Percentiles rank a stretch among this genome's conserved stretches.
Evolutionary conservation across 2,329 filamentous ascomycete genomes (phyloP).

Genomic region (Xylaria sp.): DNA sequence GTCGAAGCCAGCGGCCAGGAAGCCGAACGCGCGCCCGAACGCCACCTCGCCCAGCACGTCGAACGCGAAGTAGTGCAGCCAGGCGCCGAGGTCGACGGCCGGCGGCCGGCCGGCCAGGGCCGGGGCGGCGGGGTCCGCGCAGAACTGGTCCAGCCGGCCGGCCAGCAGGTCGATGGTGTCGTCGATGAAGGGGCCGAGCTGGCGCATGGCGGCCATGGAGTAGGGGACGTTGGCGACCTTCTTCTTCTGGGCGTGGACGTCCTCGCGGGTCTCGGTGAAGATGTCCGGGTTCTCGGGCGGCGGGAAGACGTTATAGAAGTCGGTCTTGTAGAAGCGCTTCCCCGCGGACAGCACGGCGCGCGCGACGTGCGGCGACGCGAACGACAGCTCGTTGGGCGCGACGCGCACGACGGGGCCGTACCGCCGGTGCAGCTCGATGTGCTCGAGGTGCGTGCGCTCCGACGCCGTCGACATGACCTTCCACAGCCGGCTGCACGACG

Average conservation of each 20-base stretch:
- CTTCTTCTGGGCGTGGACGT: slow-evolving; percentile 59
- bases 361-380: slow-evolving; percentile 50
- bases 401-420: slow-evolving; percentile 55
- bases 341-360: slow-evolving; percentile 51
- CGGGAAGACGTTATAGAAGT: slow-evolving; percentile 58
- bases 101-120: slow-evolving; percentile 20
- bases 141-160: slow-evolving; percentile 46
- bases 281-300: slow-evolving; percentile 61
- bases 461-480: slow-evolving; percentile 43
- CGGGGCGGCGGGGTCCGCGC: slow-evolving; percentile 26
- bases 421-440: slow-evolving; percentile 47
- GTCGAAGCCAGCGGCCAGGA: slow-evolving; percentile 52
- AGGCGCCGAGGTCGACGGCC: slow-evolving; percentile 50
- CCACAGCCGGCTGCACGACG: slow-evolving; percentile 43
- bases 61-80: slow-evolving; percentile 49
- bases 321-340: slow-evolving; percentile 56
- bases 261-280: slow-evolving; percentile 58
- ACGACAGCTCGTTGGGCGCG: slow-evolving; percentile 51
- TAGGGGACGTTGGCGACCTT: slow-evolving; percentile 55
- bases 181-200: slow-evolving; percentile 54
- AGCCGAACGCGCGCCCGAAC: slow-evolving; percentile 56
- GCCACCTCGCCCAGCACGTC: slow-evolving; percentile 56
- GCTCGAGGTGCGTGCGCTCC: slow-evolving; percentile 46
- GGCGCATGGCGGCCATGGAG: slow-evolving; percentile 56
- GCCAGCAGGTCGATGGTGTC: slow-evolving; percentile 52